Evolutionary conservation across 2,329 filamentous ascomycete species (phyloP).

Genomic region (Calonectria pteridis): DNA sequence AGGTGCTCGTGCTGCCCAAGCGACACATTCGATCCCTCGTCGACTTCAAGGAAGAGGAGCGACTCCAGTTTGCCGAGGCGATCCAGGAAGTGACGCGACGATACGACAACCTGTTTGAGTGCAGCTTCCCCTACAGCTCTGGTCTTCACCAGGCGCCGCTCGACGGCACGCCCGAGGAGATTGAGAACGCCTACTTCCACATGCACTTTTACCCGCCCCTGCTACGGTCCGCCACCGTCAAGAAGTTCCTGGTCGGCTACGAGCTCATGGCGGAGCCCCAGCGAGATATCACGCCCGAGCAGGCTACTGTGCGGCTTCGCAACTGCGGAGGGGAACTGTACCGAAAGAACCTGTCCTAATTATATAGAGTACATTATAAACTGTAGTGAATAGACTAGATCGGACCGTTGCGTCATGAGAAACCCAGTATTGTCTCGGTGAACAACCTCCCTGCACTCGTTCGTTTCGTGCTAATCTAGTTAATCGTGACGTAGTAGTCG

Average conservation of each 20-base stretch:
- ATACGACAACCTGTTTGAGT: constrained; percentile 98
- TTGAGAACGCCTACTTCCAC: constrained; percentile 91
- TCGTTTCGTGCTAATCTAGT: constrained; percentile 33
- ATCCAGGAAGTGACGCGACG: constrained; percentile 89
- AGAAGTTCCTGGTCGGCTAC: constrained; percentile 96
- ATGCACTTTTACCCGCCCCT: constrained; percentile 98
- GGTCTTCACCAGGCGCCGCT: constrained; percentile 96
- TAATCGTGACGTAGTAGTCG: constrained; percentile 72
- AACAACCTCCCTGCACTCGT: background rate
- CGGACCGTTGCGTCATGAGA: background rate
- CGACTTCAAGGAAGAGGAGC: constrained; percentile 81
- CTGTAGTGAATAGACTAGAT: constrained; percentile 18
- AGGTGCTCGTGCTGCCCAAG: constrained; percentile 90
- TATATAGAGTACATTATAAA: constrained; percentile 37
- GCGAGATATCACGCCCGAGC: constrained; percentile 96
- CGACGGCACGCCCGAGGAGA: constrained; percentile 82
- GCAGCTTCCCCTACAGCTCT: constrained; percentile 96
- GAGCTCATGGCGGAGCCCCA: constrained; percentile 98
- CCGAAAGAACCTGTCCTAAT: constrained; percentile 65
- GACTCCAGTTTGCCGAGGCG: constrained; percentile 80
- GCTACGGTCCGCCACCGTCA: constrained; percentile 90
- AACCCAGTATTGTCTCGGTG: background rate
- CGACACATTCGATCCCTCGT: constrained; percentile 86
- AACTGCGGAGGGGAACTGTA: constrained; percentile 87
- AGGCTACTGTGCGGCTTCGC: constrained; percentile 84